These are phyloP conservation scores for Eimeria maxima DNA, from an alignment of 169 alveolate species.

Conservation along the genomic window DNA sequence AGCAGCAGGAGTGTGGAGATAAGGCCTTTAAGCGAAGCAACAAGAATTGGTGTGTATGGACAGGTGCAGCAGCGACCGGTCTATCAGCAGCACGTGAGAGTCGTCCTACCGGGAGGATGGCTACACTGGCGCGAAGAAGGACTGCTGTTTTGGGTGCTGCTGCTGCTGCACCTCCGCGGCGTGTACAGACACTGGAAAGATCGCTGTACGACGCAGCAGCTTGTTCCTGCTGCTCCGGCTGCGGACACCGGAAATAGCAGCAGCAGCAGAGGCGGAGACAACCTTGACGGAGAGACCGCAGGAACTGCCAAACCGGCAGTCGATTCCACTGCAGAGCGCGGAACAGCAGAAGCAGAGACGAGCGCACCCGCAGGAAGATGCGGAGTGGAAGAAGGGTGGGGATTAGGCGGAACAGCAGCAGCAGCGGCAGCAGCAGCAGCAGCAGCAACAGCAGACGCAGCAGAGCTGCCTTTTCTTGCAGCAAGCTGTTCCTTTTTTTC, in stretches of 20 bases:
- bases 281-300: background rate
- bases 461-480: slow-evolving; percentile 51
- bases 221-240: background rate
- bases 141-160: slow-evolving; percentile 69
- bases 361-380: background rate
- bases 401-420: background rate
- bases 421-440: background rate
- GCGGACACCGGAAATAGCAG: background rate
- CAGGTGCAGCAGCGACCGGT: slow-evolving; percentile 32
- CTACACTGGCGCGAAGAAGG: slow-evolving; percentile 79
- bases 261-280: slow-evolving; percentile 33
- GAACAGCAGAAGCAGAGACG: background rate
- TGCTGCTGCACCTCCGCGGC: slow-evolving; percentile 62
- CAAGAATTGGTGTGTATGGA: slow-evolving; percentile 56
- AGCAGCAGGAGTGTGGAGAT: slow-evolving; percentile 55
- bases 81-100: slow-evolving; percentile 75
- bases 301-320: background rate
- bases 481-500: slow-evolving; percentile 21
- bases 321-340: background rate
- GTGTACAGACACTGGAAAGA: slow-evolving; percentile 53
- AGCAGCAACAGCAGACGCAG: slow-evolving; percentile 69
- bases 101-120: slow-evolving; percentile 76
- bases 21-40: slow-evolving; percentile 63
- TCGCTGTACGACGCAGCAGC: background rate
- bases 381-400: background rate